phyloP scores from a whole-genome alignment of 2,329 filamentous ascomycete species.

The Orbilia javanica region DNA sequence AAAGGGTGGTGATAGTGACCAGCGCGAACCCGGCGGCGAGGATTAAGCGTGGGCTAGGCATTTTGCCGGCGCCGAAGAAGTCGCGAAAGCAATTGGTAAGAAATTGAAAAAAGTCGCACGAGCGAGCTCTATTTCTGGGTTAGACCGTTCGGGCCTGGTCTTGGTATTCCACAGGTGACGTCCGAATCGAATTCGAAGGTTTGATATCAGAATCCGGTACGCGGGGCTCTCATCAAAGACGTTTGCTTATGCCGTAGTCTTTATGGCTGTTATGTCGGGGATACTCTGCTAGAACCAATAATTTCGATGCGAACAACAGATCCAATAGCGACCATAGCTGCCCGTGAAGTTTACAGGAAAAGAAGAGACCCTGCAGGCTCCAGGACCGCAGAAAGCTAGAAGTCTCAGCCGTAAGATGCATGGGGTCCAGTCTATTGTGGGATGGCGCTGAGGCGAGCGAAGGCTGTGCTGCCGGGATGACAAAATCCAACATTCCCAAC shows the following conservation, averaged over 20 bases:
- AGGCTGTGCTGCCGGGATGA: conserved; percentile 13
- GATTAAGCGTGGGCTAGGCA: conserved; percentile 46
- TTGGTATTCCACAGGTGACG: not conserved
- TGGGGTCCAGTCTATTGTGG: conserved; percentile 13
- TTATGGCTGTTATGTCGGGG: not conserved
- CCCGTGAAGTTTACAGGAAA: conserved; percentile 22
- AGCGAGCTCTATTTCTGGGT: not conserved
- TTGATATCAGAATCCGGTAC: not conserved
- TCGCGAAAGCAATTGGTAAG: not conserved
- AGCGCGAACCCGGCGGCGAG: conserved; percentile 48
- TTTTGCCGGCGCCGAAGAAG: not conserved
- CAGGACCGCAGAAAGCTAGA: not conserved
- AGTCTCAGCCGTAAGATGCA: conserved; percentile 29
- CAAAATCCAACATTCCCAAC: conserved; percentile 54
- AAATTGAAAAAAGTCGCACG: not conserved
- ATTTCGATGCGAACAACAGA: not conserved
- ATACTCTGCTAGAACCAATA: not conserved
- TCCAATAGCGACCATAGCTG: conserved; percentile 9
- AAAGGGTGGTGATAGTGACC: conserved; percentile 51
- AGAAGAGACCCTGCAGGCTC: not conserved
- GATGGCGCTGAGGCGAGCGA: conserved; percentile 14
- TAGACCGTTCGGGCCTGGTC: not conserved
- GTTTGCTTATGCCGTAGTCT: not conserved
- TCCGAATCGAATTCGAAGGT: not conserved
- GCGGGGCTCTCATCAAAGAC: not conserved